phyloP scores from a whole-genome alignment of 345 rosid genomes.

The Leavenworthia alabamica region DNA sequence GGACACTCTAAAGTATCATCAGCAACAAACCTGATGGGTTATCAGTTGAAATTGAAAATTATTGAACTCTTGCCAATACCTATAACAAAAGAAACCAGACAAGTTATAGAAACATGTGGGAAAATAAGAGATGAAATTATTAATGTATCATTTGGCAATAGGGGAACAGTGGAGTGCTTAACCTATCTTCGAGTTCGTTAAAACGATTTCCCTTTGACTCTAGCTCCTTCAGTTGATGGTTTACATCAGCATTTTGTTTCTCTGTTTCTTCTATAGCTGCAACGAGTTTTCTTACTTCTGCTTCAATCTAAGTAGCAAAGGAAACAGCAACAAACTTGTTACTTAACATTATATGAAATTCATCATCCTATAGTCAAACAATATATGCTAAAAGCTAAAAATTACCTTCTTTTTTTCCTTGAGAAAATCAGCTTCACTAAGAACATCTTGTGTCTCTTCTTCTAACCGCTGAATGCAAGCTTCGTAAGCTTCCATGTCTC shows the following conservation, averaged over 20 bases:
- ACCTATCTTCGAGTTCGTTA: slow-evolving; percentile 92
- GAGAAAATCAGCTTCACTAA: slow-evolving; percentile 81
- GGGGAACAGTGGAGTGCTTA: slow-evolving; percentile 27
- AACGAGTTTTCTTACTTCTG: slow-evolving; percentile 86
- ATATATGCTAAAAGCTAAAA: not conserved
- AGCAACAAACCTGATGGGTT: slow-evolving; percentile 71
- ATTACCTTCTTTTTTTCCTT: slow-evolving; percentile 77
- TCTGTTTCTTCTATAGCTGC: slow-evolving; percentile 77
- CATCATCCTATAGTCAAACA: not conserved
- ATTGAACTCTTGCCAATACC: slow-evolving; percentile 98
- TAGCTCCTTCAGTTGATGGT: slow-evolving; percentile 68
- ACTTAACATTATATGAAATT: not conserved
- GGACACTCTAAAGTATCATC: not conserved
- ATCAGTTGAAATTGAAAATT: slow-evolving; percentile 86
- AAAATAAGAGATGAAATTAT: not conserved
- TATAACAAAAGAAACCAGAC: slow-evolving; percentile 33
- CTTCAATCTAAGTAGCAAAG: slow-evolving; percentile 59
- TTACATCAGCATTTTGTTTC: slow-evolving; percentile 64
- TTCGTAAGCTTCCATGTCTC: slow-evolving; percentile 86
- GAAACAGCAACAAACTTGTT: not conserved
- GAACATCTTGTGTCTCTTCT: slow-evolving; percentile 65
- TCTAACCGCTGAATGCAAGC: slow-evolving; percentile 72
- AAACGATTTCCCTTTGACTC: slow-evolving; percentile 74
- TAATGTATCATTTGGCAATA: not conserved
- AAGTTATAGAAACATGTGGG: slow-evolving; percentile 9